Base-by-base conservation (phyloP, 768 basidiomycete genomes). In the Sarcodon aspratus region DNA sequence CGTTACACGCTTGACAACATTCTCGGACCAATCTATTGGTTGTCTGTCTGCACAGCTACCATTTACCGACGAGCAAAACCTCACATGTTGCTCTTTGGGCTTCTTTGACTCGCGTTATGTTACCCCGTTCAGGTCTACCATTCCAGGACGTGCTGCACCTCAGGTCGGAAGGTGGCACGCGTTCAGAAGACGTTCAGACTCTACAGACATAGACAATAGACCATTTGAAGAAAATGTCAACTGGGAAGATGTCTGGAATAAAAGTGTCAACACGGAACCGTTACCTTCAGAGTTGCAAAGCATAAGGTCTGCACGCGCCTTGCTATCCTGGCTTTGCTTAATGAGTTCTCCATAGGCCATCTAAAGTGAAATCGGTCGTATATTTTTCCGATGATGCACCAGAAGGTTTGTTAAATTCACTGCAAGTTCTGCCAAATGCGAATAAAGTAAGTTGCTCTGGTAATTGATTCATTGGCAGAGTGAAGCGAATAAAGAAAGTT, bases 81-180 rank as follows among this genome's bases (percentile, higher is more conserved):
- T 62, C 17, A 60, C 78, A 32, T 65, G 73, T 1, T 85, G 82
- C 55, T 78, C 81, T 18, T 57, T 85, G 7, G 81, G 78, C 0
- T 57, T 74, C 4, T 75, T 83, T 46, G 69, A 78, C 46, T 54
- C 67, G 1, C 51, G 61, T 0, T 46, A 58, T 7, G 73, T 72
- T 9, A 63, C 69, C 1, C 63, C 74, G 1, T 87, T 87, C 56
- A 71, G 72, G n/a, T 85, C 84, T 8, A 71, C 69, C 1, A 74
- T 87, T 47, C 72, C 74, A 1, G 85, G 86, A 9, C 67, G 67
- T 44, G 61, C 66, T n/a, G 66, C 74, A 12, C 61, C 73, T 2
- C 80, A 83, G 56, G 84, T 88, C 10, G 86, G 86, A 31, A 69
- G 84, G 43, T 81, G 81, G 82, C 81, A 84, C 58, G 71, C 81